Conservation (phyloP, 768 basidiomycete genomes). For the Russula ochroleuca region DNA sequence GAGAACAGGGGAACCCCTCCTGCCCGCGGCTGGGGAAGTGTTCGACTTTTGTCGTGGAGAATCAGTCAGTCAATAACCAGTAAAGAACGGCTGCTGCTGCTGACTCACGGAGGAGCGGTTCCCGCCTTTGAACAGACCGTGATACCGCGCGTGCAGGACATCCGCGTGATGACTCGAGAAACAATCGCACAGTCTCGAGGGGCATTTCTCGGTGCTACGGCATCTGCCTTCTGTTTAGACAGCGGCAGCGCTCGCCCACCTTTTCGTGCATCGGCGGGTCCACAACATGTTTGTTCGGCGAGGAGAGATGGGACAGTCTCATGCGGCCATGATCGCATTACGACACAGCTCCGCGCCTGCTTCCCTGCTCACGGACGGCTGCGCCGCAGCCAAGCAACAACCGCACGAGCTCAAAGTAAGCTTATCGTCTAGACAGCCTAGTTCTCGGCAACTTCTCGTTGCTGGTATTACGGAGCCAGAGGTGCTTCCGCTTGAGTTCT, state of each 20-base stretch:
- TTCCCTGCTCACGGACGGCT: slow-evolving; percentile 12
- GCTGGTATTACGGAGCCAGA: too few species aligned
- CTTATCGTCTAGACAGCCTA: not conserved
- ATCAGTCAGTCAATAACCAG: too few species aligned
- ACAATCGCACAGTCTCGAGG: not conserved
- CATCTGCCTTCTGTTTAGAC: not conserved
- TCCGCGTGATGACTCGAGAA: too few species aligned
- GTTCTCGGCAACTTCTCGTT: too few species aligned
- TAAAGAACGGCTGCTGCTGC: too few species aligned
- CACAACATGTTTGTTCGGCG: not conserved
- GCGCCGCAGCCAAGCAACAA: slow-evolving; percentile 12
- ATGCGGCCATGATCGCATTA: slow-evolving; percentile 3
- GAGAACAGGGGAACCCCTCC: too few species aligned
- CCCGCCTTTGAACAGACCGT: not conserved
- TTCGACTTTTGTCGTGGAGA: too few species aligned
- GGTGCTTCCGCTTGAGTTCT: not conserved
- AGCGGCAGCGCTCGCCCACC: not conserved
- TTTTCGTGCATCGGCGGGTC: not conserved
- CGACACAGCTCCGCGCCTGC: not conserved
- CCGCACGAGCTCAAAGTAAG: not conserved
- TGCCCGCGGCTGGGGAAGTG: too few species aligned
- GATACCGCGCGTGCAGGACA: not conserved
- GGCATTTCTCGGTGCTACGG: not conserved
- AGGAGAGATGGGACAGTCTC: not conserved
- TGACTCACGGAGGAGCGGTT: too few species aligned